These are phyloP conservation scores for Volutella citrinella DNA, from an alignment of 2,329 filamentous ascomycete genomes.

Conservation along the genomic window DNA sequence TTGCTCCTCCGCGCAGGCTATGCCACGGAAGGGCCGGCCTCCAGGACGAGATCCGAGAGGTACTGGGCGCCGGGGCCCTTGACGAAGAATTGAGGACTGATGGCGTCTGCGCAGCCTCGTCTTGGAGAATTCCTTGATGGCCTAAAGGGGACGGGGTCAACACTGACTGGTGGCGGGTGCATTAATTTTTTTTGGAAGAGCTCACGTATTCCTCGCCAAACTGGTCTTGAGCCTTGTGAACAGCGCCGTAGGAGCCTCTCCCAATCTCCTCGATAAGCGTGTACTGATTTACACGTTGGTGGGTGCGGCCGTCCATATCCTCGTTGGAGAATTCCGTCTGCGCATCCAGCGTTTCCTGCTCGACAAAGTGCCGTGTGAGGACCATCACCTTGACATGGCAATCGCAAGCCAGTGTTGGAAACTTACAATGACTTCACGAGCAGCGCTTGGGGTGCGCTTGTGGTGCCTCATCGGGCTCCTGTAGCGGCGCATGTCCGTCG, in stretches of 20 bases:
- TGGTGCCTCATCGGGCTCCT: constrained; percentile 57
- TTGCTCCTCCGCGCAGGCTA: constrained; percentile 52
- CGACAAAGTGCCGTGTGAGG: constrained; percentile 4
- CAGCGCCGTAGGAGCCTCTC: constrained; percentile 91
- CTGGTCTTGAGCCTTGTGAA: constrained; percentile 87
- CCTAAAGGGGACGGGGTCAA: constrained; percentile 61
- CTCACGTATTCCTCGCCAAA: constrained; percentile 90
- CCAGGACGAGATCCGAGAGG: constrained; percentile 25
- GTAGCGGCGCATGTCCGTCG: constrained; percentile 37
- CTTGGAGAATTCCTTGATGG: constrained; percentile 97
- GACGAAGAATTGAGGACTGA: constrained; percentile 78
- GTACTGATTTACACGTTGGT: constrained; percentile 94
- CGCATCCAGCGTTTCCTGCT: constrained; percentile 86
- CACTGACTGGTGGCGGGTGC: too few relatives aligned
- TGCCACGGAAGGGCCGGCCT: constrained; percentile 23
- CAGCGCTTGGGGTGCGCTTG: constrained; percentile 53
- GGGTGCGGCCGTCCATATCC: constrained; percentile 73
- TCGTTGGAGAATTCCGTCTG: constrained; percentile 83
- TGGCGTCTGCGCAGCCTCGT: constrained; percentile 82
- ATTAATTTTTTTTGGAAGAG: too few relatives aligned
- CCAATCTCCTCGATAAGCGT: constrained; percentile 92
- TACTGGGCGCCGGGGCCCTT: constrained; percentile 37
- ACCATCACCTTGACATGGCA: constrained; percentile 42
- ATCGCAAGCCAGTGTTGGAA: background rate
- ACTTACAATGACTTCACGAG: constrained; percentile 56